Evolutionary conservation across 257 asterid species (phyloP), one percentile per base, ranked within the genome.

Genomic region (Voacanga thouarsii): DNA sequence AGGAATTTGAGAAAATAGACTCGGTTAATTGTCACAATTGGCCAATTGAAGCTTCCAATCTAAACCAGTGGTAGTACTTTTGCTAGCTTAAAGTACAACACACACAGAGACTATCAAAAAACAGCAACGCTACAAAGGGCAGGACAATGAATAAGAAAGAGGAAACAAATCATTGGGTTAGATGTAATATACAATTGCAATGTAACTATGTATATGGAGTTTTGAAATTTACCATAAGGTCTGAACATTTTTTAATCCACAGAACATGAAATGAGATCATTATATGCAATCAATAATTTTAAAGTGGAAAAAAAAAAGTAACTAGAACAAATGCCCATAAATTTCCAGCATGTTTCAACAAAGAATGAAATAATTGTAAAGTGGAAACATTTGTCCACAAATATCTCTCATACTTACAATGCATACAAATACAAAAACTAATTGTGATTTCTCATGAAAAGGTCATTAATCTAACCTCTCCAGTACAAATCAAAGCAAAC

Each of bases 201-300:
- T 47, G 11, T n/a, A n/a, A 23, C 55, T 33, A 24, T 43, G 26
- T 14, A 7, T n/a, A n/a, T n/a, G n/a, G n/a, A n/a, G n/a, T n/a
- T n/a, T 71, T 11, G 49, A 60, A 65, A 19, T 23, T 72, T 39
- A 72, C 44, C 47, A 21, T 65, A 11, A 60, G 56, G 51, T 67
- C 5, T 67, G 72, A 67, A 67, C 30, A 67, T n/a, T n/a, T 41
- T 44, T 67, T 39, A 21, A 79, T 73, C 68, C 45, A 79, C 74
- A 49, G 43, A 47, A 64, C 57, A 47, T 45, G 44, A n/a, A n/a
- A n/a, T n/a, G n/a, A n/a, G n/a, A n/a, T n/a, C n/a, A n/a, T n/a
- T n/a, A n/a, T n/a, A n/a, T n/a, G 19, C 19, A 26, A 39, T 12
- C 10, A 15, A 33, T 33, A 65, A 65, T n/a, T n/a, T n/a, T n/a